A percentile compares a stretch with the other conserved stretches of the same genome.
phyloP scores from a whole-genome alignment of 116 monocot species.

The Cymodocea nodosa region DNA sequence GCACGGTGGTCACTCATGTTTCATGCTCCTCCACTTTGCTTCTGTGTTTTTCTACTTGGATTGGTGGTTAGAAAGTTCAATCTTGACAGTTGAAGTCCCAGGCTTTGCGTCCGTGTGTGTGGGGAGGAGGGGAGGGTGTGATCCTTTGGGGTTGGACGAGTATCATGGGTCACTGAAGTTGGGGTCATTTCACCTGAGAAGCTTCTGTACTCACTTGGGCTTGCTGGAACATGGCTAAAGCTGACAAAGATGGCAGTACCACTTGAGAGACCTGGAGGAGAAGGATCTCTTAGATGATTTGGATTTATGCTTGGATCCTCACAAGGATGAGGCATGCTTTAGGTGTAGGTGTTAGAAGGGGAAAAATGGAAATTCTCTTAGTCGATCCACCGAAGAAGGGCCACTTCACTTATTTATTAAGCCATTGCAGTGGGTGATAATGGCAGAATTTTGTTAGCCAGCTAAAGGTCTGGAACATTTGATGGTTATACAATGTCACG shows the following conservation, averaged over 20 bases:
- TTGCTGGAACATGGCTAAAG: constrained; percentile 53
- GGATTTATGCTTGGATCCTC: constrained; percentile 69
- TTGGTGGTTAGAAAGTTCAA: constrained; percentile 42
- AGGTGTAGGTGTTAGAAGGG: constrained; percentile 63
- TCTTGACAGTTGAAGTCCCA: constrained; percentile 52
- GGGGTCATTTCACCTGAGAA: constrained; percentile 34
- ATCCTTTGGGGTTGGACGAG: constrained; percentile 4
- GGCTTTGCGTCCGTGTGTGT: not conserved
- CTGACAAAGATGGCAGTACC: constrained; percentile 78
- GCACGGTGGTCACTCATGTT: constrained; percentile 54
- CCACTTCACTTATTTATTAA: constrained; percentile 73
- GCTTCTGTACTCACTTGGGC: constrained; percentile 53
- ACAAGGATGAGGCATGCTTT: constrained; percentile 76
- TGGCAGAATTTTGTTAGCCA: too few relatives aligned
- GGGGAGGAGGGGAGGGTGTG: constrained; percentile 8
- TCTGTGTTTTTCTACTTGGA: constrained; percentile 86
- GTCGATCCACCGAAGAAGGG: constrained; percentile 41
- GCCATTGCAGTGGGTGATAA: constrained; percentile 84
- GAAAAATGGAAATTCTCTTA: constrained; percentile 31
- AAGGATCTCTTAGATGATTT: constrained; percentile 77
- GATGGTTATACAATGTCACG: too few relatives aligned
- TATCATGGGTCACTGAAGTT: constrained; percentile 20
- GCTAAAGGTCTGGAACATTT: too few relatives aligned
- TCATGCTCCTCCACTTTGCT: constrained; percentile 69
- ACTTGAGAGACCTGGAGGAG: constrained; percentile 68